Evolutionary conservation across 352 stramenopile species (phyloP), one percentile per base, ranked within the genome.

Genomic region (Globisporangium abappressorium): DNA sequence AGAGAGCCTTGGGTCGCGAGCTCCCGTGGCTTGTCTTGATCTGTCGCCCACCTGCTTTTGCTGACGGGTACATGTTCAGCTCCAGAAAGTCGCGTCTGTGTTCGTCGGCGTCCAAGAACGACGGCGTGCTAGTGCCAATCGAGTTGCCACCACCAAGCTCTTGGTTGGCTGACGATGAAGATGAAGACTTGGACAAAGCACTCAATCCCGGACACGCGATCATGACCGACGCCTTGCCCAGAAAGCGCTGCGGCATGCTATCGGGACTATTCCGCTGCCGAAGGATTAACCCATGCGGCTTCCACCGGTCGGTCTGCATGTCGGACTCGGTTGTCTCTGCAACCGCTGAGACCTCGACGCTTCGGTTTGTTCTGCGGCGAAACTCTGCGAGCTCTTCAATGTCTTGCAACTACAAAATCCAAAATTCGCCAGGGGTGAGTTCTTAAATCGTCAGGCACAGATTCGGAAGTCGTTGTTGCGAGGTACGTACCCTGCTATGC

Each of bases 301-400:
- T 81, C 85, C 85, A 94, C 11, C 72, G 74, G 63, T 94, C 85
- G 0, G 85, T 94, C 63, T 94, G 85, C 68, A 91, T 82, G 24
- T 87, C 80, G 0, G 65, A 69, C 28, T 94, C 84, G 3, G 57
- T 73, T 7, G 72, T 77, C 24, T 83, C 73, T 1, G 76, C 63
- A 7, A 80, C 62, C 0, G 72, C 83, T 8, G 77, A 86, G 26
- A 90, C 74, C n/a, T 76, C 81, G 20, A 94, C 75, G 58, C 80
- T 83, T 41, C 73, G 76, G 66, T 94, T 91, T 26, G 84, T 94
- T 20, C 66, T 72, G 14, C 74, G 81, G 5, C 80, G 80, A 69
- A 77, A 87, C 20, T 84, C 75, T 2, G 71, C 74, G 34, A 81
- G 43, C 20, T 91, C 78, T 36, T 91, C 77, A 28, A 91, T 89